Evolutionary conservation across 2,329 filamentous ascomycete genomes (phyloP), one percentile per base, ranked within the genome.

Genomic region (Drechslera avenae): DNA sequence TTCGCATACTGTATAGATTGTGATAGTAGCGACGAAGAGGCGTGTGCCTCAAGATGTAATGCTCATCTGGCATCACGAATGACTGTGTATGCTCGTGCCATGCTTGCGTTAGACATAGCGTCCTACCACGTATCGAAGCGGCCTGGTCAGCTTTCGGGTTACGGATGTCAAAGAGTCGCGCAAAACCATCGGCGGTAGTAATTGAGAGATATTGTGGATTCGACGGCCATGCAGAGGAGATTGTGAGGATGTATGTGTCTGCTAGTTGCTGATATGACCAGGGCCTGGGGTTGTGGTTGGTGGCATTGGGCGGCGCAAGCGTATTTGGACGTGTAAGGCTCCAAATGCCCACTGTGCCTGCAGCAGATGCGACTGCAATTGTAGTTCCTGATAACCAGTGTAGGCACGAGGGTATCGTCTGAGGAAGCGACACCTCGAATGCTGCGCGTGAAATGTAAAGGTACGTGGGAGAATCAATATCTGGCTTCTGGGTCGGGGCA

Each of bases 11-110:
- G 42, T 70, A 73, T 5, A 76, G 62, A 23, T 74, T 73, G 18
- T 71, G 75, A 63, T 81, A 83, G 63, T 82, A 83, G 3, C 81
- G 74, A 5, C 83, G 79, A 7, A 82, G 60, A 2, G 79, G 74
- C 30, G 78, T 74, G 7, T 79, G 72, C 18, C 79, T 75, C 4
- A 81, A 65, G 21, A 78, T 77, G 51, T 80, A 79, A 46, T 78
- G 78, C 49, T 86, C 83, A 49, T 86, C 83, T 12, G 77, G 74
- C 39, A 76, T 77, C 39, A 85, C 58, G 49, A 83, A 80, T 5
- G 78, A 75, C 39, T 84, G 81, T 2, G 80, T 74, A 40, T 79
- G 74, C 18, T 85, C 83, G 39, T 81, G 79, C 76, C 83, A 87
- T 14, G 75, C 72, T 34, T 85, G 70, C 30, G 78, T 72, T 4